phyloP scores from a whole-genome alignment of 768 basidiomycete species.

The Mycena vitilis region DNA sequence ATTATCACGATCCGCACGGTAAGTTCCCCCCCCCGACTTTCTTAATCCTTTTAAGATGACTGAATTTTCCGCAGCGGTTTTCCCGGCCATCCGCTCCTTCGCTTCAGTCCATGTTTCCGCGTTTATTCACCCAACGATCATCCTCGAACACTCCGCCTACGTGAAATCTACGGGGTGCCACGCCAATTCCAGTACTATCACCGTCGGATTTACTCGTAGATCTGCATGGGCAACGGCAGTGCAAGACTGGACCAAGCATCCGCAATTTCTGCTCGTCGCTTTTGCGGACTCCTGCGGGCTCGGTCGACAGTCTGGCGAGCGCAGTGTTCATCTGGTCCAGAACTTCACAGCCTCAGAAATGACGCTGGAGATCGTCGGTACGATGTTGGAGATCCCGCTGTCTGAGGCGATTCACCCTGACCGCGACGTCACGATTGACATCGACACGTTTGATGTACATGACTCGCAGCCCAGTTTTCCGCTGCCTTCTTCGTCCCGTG shows the following conservation, averaged over 20 bases:
- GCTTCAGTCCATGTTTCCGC: constrained; percentile 12
- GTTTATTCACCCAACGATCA: constrained; percentile 1
- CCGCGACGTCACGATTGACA: neutral
- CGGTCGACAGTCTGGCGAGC: constrained; percentile 13
- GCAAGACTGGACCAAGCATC: neutral
- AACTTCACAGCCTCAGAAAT: neutral
- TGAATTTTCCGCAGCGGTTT: no score
- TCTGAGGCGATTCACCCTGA: neutral
- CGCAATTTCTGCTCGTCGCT: neutral
- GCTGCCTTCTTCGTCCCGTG: no score
- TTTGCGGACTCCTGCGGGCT: constrained; percentile 12
- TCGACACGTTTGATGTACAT: neutral
- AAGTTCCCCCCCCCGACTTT: no score
- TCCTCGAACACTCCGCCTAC: constrained; percentile 9
- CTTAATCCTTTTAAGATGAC: no score
- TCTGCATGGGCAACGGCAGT: neutral
- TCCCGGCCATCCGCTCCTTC: constrained; percentile 1
- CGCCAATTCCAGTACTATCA: neutral
- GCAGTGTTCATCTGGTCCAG: constrained; percentile 5
- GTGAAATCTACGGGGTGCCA: neutral
- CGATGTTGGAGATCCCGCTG: neutral
- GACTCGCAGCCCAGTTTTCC: no score
- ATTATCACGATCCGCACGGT: no score
- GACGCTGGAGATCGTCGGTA: neutral
- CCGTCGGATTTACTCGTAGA: neutral